A percentile compares a stretch with the other conserved stretches of the same genome.
These are phyloP conservation scores for Shiraia sp. DNA, from an alignment of 2,329 filamentous ascomycete genomes.

Conservation along the genomic window DNA sequence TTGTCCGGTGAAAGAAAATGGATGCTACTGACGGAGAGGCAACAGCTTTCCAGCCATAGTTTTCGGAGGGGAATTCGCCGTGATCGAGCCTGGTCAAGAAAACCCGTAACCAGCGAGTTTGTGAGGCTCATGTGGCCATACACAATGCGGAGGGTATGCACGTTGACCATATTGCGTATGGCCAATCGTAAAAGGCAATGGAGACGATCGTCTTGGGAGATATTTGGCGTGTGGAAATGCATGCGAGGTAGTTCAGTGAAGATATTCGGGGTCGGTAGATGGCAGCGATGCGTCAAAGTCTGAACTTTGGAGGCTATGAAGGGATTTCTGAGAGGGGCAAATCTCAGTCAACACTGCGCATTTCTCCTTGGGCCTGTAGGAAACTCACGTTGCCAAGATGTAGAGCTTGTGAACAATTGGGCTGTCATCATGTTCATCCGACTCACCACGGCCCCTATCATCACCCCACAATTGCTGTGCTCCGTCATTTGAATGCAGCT, in stretches of 20 bases:
- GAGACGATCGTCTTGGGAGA: constrained; percentile 47
- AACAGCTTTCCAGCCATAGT: constrained; percentile 53
- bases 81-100: constrained; percentile 41
- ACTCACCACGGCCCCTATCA: constrained; percentile 16
- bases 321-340: constrained; percentile 36
- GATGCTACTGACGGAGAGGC: constrained; percentile 27
- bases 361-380: not conserved
- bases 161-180: constrained; percentile 46
- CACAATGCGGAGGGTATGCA: constrained; percentile 51
- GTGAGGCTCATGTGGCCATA: constrained; percentile 50
- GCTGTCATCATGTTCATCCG: constrained; percentile 46
- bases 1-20: constrained; percentile 20
- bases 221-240: constrained; percentile 44
- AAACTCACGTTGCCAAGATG: constrained; percentile 44
- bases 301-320: constrained; percentile 49
- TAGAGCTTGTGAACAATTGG: constrained; percentile 49
- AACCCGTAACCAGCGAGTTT: constrained; percentile 44
- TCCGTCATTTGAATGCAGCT: constrained; percentile 21
- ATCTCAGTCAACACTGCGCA: constrained; percentile 10
- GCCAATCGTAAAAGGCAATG: constrained; percentile 46
- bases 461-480: constrained; percentile 14
- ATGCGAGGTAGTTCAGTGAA: constrained; percentile 49
- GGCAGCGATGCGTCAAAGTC: constrained; percentile 51
- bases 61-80: constrained; percentile 39
- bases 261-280: constrained; percentile 50